A percentile compares a stretch with the other conserved stretches of the same genome.
phyloP scores from a whole-genome alignment of 164 flowering plant species.

The Echeveria elegans region DNA sequence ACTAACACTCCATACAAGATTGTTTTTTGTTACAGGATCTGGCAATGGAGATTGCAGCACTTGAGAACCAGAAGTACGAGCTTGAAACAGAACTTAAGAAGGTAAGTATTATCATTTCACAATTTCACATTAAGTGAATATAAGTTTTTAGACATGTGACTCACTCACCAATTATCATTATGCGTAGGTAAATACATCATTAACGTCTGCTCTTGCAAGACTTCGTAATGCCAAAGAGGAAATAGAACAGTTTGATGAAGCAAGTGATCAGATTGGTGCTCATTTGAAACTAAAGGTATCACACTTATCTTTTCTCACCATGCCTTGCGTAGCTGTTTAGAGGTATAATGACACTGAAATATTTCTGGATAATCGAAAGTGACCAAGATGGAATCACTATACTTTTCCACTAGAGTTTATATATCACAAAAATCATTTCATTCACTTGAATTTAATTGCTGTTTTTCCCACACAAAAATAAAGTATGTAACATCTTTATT shows the following conservation, averaged over 20 bases:
- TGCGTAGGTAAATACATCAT: constrained; percentile 48
- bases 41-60: constrained; percentile 40
- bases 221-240: constrained; percentile 77
- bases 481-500: background rate
- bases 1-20: background rate
- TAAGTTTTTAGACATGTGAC: background rate
- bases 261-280: constrained; percentile 58
- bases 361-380: background rate
- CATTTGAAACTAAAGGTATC: constrained; percentile 69
- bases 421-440: background rate
- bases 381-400: background rate
- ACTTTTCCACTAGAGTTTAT: background rate
- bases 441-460: background rate
- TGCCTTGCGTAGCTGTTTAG: background rate
- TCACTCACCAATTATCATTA: background rate
- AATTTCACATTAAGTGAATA: no score
- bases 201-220: constrained; percentile 54
- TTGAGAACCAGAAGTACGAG: constrained; percentile 52
- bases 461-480: background rate
- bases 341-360: background rate
- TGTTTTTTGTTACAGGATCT: constrained; percentile 44
- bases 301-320: background rate
- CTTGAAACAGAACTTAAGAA: constrained; percentile 67
- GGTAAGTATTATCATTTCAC: constrained; percentile 24
- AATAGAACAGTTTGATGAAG: constrained; percentile 80